Base-by-base conservation (phyloP, 352 stramenopile genomes). In the Nothophytophthora sp. region DNA sequence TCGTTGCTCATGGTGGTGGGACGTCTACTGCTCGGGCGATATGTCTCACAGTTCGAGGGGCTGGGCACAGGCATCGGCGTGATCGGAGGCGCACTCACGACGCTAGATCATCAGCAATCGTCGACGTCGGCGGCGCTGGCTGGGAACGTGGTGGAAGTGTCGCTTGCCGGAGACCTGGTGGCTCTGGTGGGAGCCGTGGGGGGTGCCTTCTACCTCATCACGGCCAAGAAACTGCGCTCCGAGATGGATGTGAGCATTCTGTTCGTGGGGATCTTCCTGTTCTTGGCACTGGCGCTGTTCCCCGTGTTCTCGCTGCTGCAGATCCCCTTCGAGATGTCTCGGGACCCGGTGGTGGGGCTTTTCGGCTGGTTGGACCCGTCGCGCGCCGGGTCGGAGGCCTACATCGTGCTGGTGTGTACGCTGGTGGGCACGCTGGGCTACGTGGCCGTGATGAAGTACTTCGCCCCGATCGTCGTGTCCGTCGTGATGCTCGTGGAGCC, bases 391-490 rank as follows among this genome's bases (percentile, higher is more conserved):
- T 76, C 84, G 1, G 88, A 96, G 60, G 44, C 90, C 6, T 96
- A 91, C 39, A 80, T 96, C 43, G 86, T 93, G 11, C 37, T 96
- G 20, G 71, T 96, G 16, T 96, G 88, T 49, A 96, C 90, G 28
- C 65, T 92, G 11, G 51, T 96, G 0, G 87, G 89, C 44, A 95
- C 84, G 10, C 78, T 92, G 34, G 87, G 87, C 10, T 97, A 95
- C 52, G 58, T 97, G 35, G 73, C 73, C 3, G 83, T 92, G 10
- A 88, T 97, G 76, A 96, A 97, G 47, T 96, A 97, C 65, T 97
- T 97, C 36, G 82, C 92, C 35, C 75, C 88, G 20, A 89, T 97
- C 43, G 87, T 96, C 19, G 73, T 96, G 25, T 88, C 86, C 7
- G 88, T 95, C 24, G 87, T 95, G 25, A 94, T 91, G 69, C 67